phyloP scores from a whole-genome alignment of 2,329 filamentous ascomycete genomes.

The Ophiostoma sp. region DNA sequence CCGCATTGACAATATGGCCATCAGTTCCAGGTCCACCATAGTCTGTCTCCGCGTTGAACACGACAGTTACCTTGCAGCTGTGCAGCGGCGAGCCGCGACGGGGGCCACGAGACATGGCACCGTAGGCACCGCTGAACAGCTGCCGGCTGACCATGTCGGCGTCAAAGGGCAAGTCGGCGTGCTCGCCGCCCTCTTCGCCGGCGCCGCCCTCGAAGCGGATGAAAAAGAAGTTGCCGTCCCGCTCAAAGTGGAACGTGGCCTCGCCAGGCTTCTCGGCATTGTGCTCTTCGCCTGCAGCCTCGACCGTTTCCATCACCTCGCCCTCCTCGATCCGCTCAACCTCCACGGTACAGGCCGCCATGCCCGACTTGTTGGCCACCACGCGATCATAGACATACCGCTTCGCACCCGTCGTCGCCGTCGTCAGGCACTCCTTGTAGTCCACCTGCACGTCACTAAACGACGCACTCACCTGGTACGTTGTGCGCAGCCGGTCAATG shows the following conservation, averaged over 20 bases:
- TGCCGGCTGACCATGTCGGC: slow-evolving; percentile 54
- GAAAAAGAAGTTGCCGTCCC: slow-evolving; percentile 68
- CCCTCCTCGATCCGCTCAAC: slow-evolving; percentile 59
- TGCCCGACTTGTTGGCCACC: slow-evolving; percentile 76
- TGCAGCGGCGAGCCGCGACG: slow-evolving; percentile 78
- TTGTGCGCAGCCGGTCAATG: slow-evolving; percentile 79
- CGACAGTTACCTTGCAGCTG: slow-evolving; percentile 68
- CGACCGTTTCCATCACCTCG: neutral
- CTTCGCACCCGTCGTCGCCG: slow-evolving; percentile 56
- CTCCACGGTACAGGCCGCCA: slow-evolving; percentile 70
- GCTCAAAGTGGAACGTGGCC: slow-evolving; percentile 40
- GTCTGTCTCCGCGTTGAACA: slow-evolving; percentile 64
- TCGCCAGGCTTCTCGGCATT: neutral
- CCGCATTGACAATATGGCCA: slow-evolving; percentile 65
- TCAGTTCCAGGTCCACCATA: slow-evolving; percentile 67
- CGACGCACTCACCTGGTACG: slow-evolving; percentile 81
- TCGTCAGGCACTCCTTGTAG: slow-evolving; percentile 79
- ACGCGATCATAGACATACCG: slow-evolving; percentile 72
- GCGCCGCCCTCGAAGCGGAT: slow-evolving; percentile 52
- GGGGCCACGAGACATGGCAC: slow-evolving; percentile 82
- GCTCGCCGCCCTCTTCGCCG: slow-evolving; percentile 41
- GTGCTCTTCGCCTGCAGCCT: too few relatives aligned
- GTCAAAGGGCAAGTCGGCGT: slow-evolving; percentile 46
- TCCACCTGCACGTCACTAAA: slow-evolving; percentile 95
- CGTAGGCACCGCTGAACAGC: slow-evolving; percentile 76